Evolutionary conservation across 2,329 filamentous ascomycete species (phyloP), one percentile per base, ranked within the genome.

Genomic region (Ceratocystis smalleyi): DNA sequence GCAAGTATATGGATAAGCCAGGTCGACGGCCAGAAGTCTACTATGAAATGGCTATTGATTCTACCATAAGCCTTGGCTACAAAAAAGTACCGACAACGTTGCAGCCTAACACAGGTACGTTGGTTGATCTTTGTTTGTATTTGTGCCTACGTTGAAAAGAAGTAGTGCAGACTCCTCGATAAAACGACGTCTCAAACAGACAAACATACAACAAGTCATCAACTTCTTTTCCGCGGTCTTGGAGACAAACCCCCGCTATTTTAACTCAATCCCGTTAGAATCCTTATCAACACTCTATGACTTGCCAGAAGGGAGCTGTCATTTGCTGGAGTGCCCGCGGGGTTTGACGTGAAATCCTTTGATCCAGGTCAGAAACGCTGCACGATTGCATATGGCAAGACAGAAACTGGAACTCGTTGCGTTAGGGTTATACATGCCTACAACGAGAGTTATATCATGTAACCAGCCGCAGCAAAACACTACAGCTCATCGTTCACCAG

Each of bases 171-270:
- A n/a, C n/a, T n/a, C n/a, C n/a, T n/a, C n/a, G n/a, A n/a, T n/a
- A n/a, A n/a, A n/a, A n/a, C n/a, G n/a, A n/a, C n/a, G n/a, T n/a
- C n/a, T n/a, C n/a, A n/a, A n/a, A n/a, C n/a, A n/a, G n/a, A n/a
- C 17, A 19, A 24, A 55, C 27, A 55, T 8, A 17, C 51, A 0
- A 55, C 51, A 55, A 32, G 51, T 27, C 22, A 15, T 4, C 3
- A 22, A n/a, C 30, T 19, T 57, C 54, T 57, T 57, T 57, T 22
- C 54, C 54, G 54, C 54, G 54, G 54, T 57, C 54, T 35, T 57
- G 0, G 10, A 40, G 12, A 40, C 35, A 27, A 4, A 54, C 17
- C 54, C 51, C 54, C 54, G 27, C 54, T 35, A 57, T 57, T 57
- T 57, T 35, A 8, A 32, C 27, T 57, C 17, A 17, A 57, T n/a